Evolutionary conservation across 192 early-diverging fungal genomes (phyloP), one percentile per base, ranked within the genome.

Genomic region (Podila epicladia): DNA sequence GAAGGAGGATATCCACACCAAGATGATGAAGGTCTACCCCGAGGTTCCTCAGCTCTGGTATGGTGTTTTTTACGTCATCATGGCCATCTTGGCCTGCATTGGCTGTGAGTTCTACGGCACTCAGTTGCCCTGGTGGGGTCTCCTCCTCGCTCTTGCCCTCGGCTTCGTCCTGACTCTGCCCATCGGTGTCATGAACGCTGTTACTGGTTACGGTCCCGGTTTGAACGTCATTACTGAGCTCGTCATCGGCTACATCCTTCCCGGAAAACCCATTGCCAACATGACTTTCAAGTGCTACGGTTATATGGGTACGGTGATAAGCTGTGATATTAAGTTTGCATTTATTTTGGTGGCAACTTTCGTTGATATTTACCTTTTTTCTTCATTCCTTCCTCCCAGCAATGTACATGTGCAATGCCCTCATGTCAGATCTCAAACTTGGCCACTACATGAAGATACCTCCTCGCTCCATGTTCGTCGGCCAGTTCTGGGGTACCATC

Each of bases 371-470:
- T 11, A 55, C 53, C 2, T 4, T 12, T 26, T 17, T 8, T 55
- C 22, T 5, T 55, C 17, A 24, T 24, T 55, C n/a, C 53, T 45
- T 17, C 41, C 41, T 45, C 41, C 41, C 53, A 55, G 73, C 73
- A n/a, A 74, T 74, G 73, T 75, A 84, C 26, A 95, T 97, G 85
- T 92, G 92, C 58, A 73, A 96, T 12, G 77, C 83, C 22, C 88
- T 97, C 13, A 65, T 93, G 17, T 37, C 65, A 33, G 93, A 95
- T 82, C 82, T 96, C 58, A 96, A 96, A 71, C 83, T 95, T 9
- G 91, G 91, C 0, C 90, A 92, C 58, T 94, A 93, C 77, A 87
- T 92, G 83, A 92, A 94, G 74, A 89, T 94, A 22, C 87, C 91
- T 13, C 93, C 93, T 11, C 85, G 86, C 35, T 69, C 85, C 22